Evolutionary conservation across 2,329 filamentous ascomycete species (phyloP).

Genomic region (Cercospora zeina): DNA sequence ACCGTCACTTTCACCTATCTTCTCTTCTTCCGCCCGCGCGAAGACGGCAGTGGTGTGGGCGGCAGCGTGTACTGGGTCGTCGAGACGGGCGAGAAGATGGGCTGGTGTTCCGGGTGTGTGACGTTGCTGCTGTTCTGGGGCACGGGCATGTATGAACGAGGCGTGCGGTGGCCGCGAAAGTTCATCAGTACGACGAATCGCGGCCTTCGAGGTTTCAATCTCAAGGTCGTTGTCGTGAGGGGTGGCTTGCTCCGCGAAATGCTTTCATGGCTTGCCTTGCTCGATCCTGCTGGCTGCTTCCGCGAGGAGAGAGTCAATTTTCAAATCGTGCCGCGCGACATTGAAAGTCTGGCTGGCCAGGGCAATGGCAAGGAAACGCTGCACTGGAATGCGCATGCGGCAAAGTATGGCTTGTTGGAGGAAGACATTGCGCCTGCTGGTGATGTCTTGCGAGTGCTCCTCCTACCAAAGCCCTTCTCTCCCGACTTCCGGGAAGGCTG

Average conservation of each 20-base stretch:
- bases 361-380: constrained; percentile 56
- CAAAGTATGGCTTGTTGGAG: constrained; percentile 57
- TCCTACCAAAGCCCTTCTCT: constrained; percentile 92
- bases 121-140: constrained; percentile 87
- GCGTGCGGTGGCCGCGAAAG: constrained; percentile 87
- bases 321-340: constrained; percentile 44
- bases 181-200: constrained; percentile 90
- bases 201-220: constrained; percentile 87
- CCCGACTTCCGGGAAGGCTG: constrained; percentile 94
- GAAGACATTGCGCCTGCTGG: constrained; percentile 89
- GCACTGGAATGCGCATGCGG: constrained; percentile 45
- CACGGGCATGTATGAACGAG: constrained; percentile 94
- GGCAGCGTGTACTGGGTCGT: constrained; percentile 96
- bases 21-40: constrained; percentile 90
- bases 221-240: constrained; percentile 88
- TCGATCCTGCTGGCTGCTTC: constrained; percentile 40
- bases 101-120: constrained; percentile 85
- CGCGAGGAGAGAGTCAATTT: constrained; percentile 40
- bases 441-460: constrained; percentile 84
- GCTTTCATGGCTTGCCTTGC: constrained; percentile 52
- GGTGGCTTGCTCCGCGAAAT: constrained; percentile 79
- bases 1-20: constrained; percentile 82
- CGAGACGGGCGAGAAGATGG: constrained; percentile 85
- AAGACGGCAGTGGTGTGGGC: constrained; percentile 87
- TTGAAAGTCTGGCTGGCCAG: constrained; percentile 47